These are phyloP conservation scores for Leishmania amazonensis DNA, from an alignment of 208 protist genomes.

Conservation along the genomic window DNA sequence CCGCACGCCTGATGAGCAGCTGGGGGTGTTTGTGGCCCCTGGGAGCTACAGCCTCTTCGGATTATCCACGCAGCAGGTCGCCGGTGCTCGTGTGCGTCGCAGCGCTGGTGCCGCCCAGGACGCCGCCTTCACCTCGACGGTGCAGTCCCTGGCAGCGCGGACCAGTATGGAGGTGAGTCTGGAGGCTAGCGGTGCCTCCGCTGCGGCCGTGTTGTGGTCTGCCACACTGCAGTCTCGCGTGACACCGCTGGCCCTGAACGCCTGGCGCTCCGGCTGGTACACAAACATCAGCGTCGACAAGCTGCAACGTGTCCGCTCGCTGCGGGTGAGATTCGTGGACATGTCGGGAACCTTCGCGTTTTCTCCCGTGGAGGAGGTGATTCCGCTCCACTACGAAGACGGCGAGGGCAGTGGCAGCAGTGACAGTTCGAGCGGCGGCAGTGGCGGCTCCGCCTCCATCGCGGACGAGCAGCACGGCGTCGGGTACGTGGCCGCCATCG, in stretches of 20 bases:
- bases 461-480: neutral
- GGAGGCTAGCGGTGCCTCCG: neutral
- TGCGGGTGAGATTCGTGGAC: conserved; percentile 25
- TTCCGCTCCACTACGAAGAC: conserved; percentile 10
- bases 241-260: conserved; percentile 19
- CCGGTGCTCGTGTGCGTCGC: conserved; percentile 19
- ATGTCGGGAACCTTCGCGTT: conserved; percentile 13
- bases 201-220: conserved; percentile 17
- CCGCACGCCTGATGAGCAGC: neutral
- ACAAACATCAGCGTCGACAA: conserved; percentile 8
- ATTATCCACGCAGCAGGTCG: conserved; percentile 5
- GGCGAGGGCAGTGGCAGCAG: neutral
- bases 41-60: conserved; percentile 14
- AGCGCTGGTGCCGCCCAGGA: conserved; percentile 16
- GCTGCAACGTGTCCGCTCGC: conserved; percentile 14
- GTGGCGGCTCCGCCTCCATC: neutral
- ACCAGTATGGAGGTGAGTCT: conserved; percentile 19
- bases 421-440: neutral
- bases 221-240: neutral
- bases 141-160: conserved; percentile 6
- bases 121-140: conserved; percentile 10
- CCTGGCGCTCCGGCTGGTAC: conserved; percentile 21
- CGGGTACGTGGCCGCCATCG: conserved; percentile 19
- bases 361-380: neutral
- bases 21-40: conserved; percentile 20